Base-by-base conservation (phyloP, 345 rosid genomes). In the Acer negundo region DNA sequence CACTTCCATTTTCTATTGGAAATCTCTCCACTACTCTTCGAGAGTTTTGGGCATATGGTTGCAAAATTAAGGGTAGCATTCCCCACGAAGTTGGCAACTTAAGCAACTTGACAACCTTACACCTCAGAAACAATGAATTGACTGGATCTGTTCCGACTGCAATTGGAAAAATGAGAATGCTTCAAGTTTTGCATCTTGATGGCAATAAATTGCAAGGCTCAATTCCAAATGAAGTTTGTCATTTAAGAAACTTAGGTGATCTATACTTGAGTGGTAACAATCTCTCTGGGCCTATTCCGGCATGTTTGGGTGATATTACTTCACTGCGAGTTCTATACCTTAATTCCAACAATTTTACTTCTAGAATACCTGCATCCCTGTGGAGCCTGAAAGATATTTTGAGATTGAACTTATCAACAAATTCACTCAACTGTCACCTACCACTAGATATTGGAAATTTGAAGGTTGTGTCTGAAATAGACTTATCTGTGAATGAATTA, bases 271-370 rank as follows among this genome's bases (percentile, higher is more conserved):
- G 38, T 7, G 6, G 4, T 1, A 80, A 75, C 44, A 66, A 44
- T 1, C 62, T 80, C 9, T 58, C 12, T n/a, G 66, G 75, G 2
- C n/a, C 66, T 0, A 72, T 72, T 3, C 75, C 75, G 0, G 17
- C 51, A 20, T 75, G 78, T 11, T 10, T 75, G 31, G 47, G 15
- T 31, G n/a, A 75, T 28, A 19, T 75, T 6, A 44, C 24, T 44
- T 44, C 62, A 23, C 19, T 75, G 11, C 64, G 62, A 28, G 4
- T 1, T 19, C 62, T 75, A 7, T 3, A 53, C 49, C 19, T 49
- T 7, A 11, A 7, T 19, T 75, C 63, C 46, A 75, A 64, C 63
- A 51, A 17, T 12, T 75, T 75, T 4, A 75, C n/a, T 20, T 67
- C 58, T 1, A 8, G 2, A 1, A 73, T 77, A 0, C 75, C 58